Percentiles rank a stretch among this genome's conserved stretches.
These are phyloP conservation scores for Poteriospumella lacustris DNA, from an alignment of 108 stramenopile genomes.

Conservation along the genomic window DNA sequence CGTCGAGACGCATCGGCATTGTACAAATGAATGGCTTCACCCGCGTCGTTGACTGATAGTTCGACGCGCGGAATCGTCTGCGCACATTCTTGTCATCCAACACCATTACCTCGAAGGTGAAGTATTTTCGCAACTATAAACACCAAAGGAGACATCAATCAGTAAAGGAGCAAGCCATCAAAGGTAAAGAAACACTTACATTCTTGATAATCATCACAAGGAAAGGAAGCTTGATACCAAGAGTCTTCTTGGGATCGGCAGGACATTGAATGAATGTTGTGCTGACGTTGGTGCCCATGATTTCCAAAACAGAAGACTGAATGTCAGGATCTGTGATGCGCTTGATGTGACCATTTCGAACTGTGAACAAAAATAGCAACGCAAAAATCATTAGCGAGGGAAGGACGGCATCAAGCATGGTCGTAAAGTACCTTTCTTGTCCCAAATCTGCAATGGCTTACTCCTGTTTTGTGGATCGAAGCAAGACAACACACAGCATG, in stretches of 20 bases:
- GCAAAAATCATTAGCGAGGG: neutral
- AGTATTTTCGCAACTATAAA: conserved; percentile 72
- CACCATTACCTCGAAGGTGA: conserved; percentile 87
- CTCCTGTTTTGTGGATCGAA: conserved; percentile 17
- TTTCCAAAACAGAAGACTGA: conserved; percentile 81
- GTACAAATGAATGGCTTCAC: conserved; percentile 90
- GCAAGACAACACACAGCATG: neutral
- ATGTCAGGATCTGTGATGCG: conserved; percentile 83
- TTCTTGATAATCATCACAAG: conserved; percentile 90
- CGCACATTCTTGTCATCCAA: conserved; percentile 82
- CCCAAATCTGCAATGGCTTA: conserved; percentile 83
- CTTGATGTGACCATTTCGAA: conserved; percentile 85
- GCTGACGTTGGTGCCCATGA: conserved; percentile 81
- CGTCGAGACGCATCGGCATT: conserved; percentile 87
- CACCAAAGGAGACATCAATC: neutral
- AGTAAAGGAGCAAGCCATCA: neutral
- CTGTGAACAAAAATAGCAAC: conserved; percentile 15
- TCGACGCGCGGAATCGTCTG: conserved; percentile 78
- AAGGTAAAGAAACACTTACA: conserved; percentile 19
- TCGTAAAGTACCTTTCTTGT: conserved; percentile 48
- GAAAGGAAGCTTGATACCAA: conserved; percentile 84
- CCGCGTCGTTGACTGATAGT: conserved; percentile 79
- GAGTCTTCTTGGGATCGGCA: conserved; percentile 69
- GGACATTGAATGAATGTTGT: conserved; percentile 84
- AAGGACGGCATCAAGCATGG: neutral